Base-by-base conservation (phyloP, 805 yeast genomes). In the Barnettozyma sucrosica region DNA sequence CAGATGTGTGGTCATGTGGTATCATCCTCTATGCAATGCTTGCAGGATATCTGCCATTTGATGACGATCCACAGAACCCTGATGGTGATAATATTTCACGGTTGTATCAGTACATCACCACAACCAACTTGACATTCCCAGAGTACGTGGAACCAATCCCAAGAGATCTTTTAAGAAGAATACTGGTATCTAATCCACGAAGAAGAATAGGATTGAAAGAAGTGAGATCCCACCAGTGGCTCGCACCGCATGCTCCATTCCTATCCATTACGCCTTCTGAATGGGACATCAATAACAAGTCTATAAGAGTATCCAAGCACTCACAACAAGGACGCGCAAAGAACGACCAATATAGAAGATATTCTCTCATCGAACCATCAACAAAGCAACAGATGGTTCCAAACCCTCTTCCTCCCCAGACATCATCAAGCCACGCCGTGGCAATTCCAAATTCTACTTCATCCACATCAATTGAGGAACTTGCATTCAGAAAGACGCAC, bases 1-100 rank as follows among this genome's bases (percentile, higher is more conserved):
- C 89, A 28, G 99, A 93, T 67, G 85, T 90, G 38, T 93, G 99
- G 99, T 88, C 97, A 0, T 81, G 96, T 58, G 99, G 99, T 50
- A 90, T 93, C 25, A 93, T 93, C 46, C 69, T 93, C 38, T 93
- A 89, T 62, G 97, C 98, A 10, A 93, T 93, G 96, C 72, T 93
- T 43, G 92, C 98, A 0, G 99, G 99, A 2, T 93, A 93, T 66
- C 74, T 93, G 51, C 99, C 99, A 1, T 93, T 89, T 72, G 99
- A 93, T 62, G 99, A 93, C 66, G 99, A 93, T 65, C 93, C 96
- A 19, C 84, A 85, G 46, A 93, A 93, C 62, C 98, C 97, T 32
- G 97, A 92, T 63, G 96, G 97, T 44, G 86, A 90, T 48, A 95
- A 93, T 66, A 92, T 93, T 61, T 87, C 90, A 20, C 83, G 85